phyloP scores from a whole-genome alignment of 2,329 filamentous ascomycete species.

The Colletotrichum horii region DNA sequence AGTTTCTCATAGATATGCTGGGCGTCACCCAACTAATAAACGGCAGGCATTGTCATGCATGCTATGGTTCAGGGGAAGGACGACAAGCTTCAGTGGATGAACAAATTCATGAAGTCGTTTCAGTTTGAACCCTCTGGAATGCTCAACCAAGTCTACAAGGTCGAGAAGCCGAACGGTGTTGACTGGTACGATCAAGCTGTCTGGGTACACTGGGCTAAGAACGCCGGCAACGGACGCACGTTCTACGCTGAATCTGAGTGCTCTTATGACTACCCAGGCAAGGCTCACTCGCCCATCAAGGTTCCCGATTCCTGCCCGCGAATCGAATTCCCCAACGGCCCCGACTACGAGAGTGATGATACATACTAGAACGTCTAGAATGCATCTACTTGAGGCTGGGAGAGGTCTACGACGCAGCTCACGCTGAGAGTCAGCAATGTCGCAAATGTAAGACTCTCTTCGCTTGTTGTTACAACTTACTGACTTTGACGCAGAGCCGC shows the following conservation, averaged over 20 bases:
- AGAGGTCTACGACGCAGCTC: not conserved
- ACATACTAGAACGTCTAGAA: not conserved
- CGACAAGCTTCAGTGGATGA: not conserved
- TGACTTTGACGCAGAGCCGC: not conserved
- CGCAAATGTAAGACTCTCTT: not conserved
- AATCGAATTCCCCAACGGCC: not conserved
- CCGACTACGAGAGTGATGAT: not conserved
- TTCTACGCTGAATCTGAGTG: constrained; percentile 7
- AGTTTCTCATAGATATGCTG: not conserved
- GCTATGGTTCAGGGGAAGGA: not conserved
- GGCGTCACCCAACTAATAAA: not conserved
- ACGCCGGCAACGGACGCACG: not conserved
- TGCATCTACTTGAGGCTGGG: not conserved
- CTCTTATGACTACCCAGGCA: constrained; percentile 18
- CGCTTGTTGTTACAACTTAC: not conserved
- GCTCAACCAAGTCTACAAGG: constrained; percentile 2
- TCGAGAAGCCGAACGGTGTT: not conserved
- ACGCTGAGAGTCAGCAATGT: not conserved
- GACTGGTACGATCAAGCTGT: constrained; percentile 16
- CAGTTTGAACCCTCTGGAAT: constrained; percentile 12
- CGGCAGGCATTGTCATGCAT: constrained; percentile 13
- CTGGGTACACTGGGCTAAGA: constrained; percentile 19
- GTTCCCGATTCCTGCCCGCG: not conserved
- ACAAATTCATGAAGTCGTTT: constrained; percentile 2
- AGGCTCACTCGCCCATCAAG: not conserved